phyloP scores from a whole-genome alignment of 83 land plant species.

The Picea engelmannii region DNA sequence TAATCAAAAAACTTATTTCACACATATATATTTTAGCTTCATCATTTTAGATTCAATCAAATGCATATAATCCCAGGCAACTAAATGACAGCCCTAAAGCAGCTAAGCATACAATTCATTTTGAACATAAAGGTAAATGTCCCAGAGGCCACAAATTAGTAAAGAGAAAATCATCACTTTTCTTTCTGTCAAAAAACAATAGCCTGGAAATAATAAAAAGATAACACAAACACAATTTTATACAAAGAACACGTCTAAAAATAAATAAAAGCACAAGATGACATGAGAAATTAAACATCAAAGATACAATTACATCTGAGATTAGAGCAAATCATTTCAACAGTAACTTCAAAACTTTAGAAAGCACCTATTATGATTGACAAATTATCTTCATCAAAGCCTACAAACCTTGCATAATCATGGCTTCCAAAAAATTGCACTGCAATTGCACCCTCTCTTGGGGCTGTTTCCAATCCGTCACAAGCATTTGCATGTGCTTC shows the following conservation, averaged over 20 bases:
- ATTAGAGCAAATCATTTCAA: neutral
- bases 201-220: neutral
- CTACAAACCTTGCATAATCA: slow-evolving; percentile 84
- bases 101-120: neutral
- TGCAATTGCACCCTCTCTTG: slow-evolving; percentile 48
- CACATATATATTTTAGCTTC: neutral
- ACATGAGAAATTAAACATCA: neutral
- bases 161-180: too few relatives aligned
- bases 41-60: neutral
- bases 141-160: neutral
- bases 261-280: neutral
- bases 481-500: slow-evolving; percentile 59
- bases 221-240: neutral
- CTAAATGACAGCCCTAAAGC: neutral
- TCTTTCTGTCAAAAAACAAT: neutral
- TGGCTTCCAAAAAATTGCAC: slow-evolving; percentile 96
- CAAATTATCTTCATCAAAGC: neutral
- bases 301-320: neutral
- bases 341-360: neutral
- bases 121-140: neutral
- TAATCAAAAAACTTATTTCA: neutral
- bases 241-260: neutral
- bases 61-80: neutral
- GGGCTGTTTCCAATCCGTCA: slow-evolving; percentile 46
- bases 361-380: neutral